Evolutionary conservation across 805 yeast species (phyloP), one percentile per base, ranked within the genome.

Genomic region (Ogataea methylovora): DNA sequence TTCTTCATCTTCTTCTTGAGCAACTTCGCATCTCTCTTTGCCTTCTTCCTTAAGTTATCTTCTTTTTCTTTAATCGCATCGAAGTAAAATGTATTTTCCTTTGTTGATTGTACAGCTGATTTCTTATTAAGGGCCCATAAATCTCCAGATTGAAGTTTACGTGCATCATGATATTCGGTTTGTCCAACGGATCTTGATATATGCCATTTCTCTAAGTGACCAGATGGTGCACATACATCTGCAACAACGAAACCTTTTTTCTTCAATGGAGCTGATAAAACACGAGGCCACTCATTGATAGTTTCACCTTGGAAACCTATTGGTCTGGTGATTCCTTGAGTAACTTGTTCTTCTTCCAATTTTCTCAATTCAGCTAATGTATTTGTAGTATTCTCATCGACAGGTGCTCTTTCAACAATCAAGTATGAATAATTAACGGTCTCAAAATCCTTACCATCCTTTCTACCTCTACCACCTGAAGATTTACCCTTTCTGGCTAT

Each of bases 91-190:
- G 42, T 49, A 26, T 52, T 56, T 36, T 60, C 61, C 27, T 60
- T 57, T 28, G 50, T 56, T 4, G 65, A 61, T 30, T 52, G 52
- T 3, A 60, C 45, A 20, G 65, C 68, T 2, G 74, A 64, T 52
- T 81, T 82, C 3, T 78, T 78, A 24, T 71, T 83, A 26, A 78
- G 56, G 0, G 83, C 79, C 98, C 97, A 92, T 34, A 79, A 58
- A 53, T 92, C 98, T 16, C 96, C 95, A 51, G 73, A 72, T n/a
- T 57, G 58, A 0, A 85, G 74, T 54, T 92, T 90, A 36, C 97
- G 69, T 0, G 95, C 95, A 61, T 92, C 97, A 50, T 84, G 94
- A 46, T 85, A 92, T 2, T 66, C 75, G 40, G 75, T 81, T 41
- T 76, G 75, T 5, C 85, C 83, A 35, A 73, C 67, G 14, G 94